A percentile compares a stretch with the other conserved stretches of the same genome.
These are phyloP conservation scores for Lactarius vividus DNA, from an alignment of 768 basidiomycete species.

Conservation along the genomic window DNA sequence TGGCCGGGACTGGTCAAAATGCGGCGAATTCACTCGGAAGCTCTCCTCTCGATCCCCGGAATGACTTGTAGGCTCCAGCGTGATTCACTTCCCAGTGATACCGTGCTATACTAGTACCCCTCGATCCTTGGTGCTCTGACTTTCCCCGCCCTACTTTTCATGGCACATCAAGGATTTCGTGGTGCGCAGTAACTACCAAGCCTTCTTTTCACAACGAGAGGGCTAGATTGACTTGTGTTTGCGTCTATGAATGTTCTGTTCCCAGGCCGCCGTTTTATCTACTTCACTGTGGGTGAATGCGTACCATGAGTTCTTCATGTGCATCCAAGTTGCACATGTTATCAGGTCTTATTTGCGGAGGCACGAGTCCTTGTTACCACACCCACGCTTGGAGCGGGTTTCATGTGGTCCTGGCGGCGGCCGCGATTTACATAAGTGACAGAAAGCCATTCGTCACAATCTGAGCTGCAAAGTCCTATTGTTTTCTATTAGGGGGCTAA, in stretches of 20 bases:
- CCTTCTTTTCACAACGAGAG: neutral
- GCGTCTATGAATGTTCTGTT: neutral
- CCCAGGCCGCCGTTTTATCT: neutral
- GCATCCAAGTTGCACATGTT: neutral
- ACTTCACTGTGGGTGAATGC: neutral
- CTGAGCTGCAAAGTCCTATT: neutral
- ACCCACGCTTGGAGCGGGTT: neutral
- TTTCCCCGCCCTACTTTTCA: neutral
- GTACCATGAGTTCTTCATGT: neutral
- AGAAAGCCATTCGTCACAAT: neutral
- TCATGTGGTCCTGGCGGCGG: neutral
- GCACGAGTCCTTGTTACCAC: neutral
- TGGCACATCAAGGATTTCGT: neutral
- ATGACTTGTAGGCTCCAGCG: neutral
- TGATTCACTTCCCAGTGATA: neutral
- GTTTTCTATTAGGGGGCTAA: neutral
- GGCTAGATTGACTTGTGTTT: neutral
- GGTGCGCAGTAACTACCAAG: neutral
- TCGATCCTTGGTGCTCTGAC: neutral
- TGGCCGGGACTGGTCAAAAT: neutral
- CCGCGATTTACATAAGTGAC: neutral
- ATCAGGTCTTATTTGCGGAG: neutral
- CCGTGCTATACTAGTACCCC: no score
- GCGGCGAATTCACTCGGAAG: neutral
- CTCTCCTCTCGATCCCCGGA: neutral